phyloP scores from a whole-genome alignment of 345 rosid species.

The Salix dunnii region DNA sequence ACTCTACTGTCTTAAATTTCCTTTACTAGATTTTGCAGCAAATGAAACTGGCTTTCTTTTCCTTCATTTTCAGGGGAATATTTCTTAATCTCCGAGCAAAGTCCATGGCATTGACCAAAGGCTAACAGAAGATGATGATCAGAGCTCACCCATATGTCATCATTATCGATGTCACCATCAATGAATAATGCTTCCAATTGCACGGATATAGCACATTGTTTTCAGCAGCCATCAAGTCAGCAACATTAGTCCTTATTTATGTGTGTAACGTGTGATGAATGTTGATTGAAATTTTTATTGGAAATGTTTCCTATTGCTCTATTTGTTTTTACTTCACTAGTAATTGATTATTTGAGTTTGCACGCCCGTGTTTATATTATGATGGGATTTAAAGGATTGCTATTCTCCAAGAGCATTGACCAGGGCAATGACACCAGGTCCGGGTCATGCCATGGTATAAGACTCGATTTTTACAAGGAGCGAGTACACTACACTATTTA shows the following conservation, averaged over 20 bases:
- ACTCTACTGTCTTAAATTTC: neutral
- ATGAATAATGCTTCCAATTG: neutral
- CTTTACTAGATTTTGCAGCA: neutral
- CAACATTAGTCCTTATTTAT: neutral
- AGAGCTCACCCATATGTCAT: neutral
- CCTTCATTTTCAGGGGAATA: constrained; percentile 66
- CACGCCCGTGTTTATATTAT: too few species aligned
- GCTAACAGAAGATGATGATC: constrained; percentile 22
- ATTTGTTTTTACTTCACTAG: neutral
- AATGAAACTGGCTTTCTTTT: neutral
- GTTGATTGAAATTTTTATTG: neutral
- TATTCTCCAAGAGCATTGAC: too few species aligned
- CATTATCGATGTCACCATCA: neutral
- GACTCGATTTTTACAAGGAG: too few species aligned
- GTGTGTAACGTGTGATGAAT: neutral
- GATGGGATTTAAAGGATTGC: too few species aligned
- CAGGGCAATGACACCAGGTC: too few species aligned
- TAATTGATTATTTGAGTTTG: neutral
- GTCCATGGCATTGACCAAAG: constrained; percentile 55
- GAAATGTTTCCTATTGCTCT: neutral
- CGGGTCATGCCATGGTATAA: too few species aligned
- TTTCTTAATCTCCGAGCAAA: constrained; percentile 73
- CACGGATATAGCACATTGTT: neutral
- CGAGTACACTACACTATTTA: too few species aligned
- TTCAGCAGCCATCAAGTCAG: neutral